Conservation (phyloP, 1,284 basidiomycete genomes). For the Coniophora puteana region DNA sequence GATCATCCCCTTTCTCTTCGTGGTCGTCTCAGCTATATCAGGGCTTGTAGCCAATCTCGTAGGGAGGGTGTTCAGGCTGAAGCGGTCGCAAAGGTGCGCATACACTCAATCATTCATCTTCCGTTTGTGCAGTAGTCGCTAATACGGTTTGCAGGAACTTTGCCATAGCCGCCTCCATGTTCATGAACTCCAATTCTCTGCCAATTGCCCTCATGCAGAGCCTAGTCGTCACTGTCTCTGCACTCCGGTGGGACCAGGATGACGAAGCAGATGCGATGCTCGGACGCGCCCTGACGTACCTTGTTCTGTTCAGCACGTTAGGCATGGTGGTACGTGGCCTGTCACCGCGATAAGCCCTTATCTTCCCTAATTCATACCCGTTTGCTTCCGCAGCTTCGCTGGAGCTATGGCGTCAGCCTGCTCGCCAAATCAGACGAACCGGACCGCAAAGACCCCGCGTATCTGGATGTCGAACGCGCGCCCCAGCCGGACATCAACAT, state of each 20-base stretch:
- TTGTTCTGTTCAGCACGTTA: constrained; percentile 89
- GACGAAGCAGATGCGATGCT: constrained; percentile 88
- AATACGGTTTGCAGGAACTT: constrained; percentile 54
- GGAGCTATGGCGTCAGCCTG: constrained; percentile 83
- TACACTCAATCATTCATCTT: neutral
- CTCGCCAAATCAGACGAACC: constrained; percentile 70
- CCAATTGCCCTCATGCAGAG: constrained; percentile 92
- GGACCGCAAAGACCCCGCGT: constrained; percentile 18
- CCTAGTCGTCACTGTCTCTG: constrained; percentile 81
- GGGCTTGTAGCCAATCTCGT: constrained; percentile 51
- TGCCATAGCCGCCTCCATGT: constrained; percentile 82
- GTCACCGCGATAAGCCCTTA: neutral
- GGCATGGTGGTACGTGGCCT: constrained; percentile 78
- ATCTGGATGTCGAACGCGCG: constrained; percentile 9
- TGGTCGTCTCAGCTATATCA: constrained; percentile 66
- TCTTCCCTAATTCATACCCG: constrained; percentile 1
- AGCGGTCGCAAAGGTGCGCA: constrained; percentile 57
- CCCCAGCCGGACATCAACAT: constrained; percentile 1
- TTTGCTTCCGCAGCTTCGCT: constrained; percentile 59
- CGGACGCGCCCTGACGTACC: constrained; percentile 87
- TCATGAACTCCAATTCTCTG: constrained; percentile 92
- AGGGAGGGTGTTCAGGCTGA: constrained; percentile 49
- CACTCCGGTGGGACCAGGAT: constrained; percentile 78
- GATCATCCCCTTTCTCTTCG: constrained; percentile 86
- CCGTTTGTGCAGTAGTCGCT: neutral